Evolutionary conservation across 495 filamentous ascomycete species (phyloP).

Genomic region (Neurospora sp.): DNA sequence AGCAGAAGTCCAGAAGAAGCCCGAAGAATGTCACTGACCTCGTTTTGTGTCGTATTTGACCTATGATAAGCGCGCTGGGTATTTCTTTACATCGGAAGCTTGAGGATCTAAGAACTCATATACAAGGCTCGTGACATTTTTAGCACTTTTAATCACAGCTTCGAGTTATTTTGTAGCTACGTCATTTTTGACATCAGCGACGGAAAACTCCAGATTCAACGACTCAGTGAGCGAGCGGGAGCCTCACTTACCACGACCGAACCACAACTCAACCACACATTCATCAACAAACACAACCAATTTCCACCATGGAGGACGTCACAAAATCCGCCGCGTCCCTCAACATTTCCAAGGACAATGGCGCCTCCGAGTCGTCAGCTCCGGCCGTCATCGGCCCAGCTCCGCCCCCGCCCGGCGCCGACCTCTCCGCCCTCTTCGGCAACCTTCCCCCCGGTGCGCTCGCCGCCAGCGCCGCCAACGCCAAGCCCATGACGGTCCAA

Average conservation of each 20-base stretch:
- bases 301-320: constrained; percentile 6
- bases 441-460: constrained; percentile 47
- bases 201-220: background rate
- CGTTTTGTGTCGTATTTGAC: no score
- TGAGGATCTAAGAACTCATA: no score
- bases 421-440: constrained; percentile 17
- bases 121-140: background rate
- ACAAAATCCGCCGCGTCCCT: constrained; percentile 6
- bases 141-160: background rate
- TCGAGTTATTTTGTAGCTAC: background rate
- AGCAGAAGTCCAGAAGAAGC: background rate
- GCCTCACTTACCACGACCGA: background rate
- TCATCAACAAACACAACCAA: background rate
- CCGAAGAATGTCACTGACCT: background rate
- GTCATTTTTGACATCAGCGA: background rate
- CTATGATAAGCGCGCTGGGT: no score
- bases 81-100: no score
- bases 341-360: background rate
- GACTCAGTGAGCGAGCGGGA: background rate
- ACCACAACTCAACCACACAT: background rate
- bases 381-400: constrained; percentile 7
- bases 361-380: background rate
- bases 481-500: constrained; percentile 45
- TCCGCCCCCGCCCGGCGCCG: constrained; percentile 6
- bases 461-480: constrained; percentile 40